Percentiles rank a stretch among this genome's conserved stretches.
Evolutionary conservation across 768 basidiomycete genomes (phyloP).

Genomic region (Suillus cothurnatus): DNA sequence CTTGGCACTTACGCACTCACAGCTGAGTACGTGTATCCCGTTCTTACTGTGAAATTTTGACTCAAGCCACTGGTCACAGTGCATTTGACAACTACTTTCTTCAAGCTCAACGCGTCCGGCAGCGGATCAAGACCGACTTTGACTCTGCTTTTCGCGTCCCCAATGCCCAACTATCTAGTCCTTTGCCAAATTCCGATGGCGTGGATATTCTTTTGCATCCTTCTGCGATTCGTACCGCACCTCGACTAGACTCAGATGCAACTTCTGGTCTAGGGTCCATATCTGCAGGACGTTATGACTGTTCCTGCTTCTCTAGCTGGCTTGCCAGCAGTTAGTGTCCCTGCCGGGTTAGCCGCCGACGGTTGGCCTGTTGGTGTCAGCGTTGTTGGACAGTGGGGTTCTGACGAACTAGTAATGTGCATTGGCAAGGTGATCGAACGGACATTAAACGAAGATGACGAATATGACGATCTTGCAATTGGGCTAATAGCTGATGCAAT

Average conservation of each 20-base stretch:
- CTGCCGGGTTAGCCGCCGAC: constrained; percentile 47
- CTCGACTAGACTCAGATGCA: constrained; percentile 42
- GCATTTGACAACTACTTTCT: constrained; percentile 98
- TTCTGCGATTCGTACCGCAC: constrained; percentile 85
- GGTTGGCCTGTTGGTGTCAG: constrained; percentile 87
- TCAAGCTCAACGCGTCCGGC: constrained; percentile 84
- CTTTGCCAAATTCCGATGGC: constrained; percentile 20
- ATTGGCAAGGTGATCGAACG: constrained; percentile 53
- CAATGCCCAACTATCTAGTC: constrained; percentile 40
- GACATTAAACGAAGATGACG: neutral
- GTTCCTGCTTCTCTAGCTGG: constrained; percentile 93
- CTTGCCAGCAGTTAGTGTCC: constrained; percentile 79
- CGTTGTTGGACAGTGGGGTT: constrained; percentile 88
- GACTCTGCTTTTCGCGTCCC: constrained; percentile 62
- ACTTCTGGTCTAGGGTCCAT: constrained; percentile 51
- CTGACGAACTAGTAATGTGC: constrained; percentile 57
- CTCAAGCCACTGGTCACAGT: constrained; percentile 40
- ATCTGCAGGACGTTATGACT: constrained; percentile 90
- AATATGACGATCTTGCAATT: no score
- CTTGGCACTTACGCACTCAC: constrained; percentile 91
- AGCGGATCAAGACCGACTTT: constrained; percentile 73
- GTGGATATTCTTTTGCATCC: constrained; percentile 89
- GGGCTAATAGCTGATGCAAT: neutral
- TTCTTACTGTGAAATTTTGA: neutral
- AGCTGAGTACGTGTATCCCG: constrained; percentile 69